Evolutionary conservation across 306 rosid species (phyloP), one percentile per base, ranked within the genome.

Genomic region (Hippophae gyantsensis): DNA sequence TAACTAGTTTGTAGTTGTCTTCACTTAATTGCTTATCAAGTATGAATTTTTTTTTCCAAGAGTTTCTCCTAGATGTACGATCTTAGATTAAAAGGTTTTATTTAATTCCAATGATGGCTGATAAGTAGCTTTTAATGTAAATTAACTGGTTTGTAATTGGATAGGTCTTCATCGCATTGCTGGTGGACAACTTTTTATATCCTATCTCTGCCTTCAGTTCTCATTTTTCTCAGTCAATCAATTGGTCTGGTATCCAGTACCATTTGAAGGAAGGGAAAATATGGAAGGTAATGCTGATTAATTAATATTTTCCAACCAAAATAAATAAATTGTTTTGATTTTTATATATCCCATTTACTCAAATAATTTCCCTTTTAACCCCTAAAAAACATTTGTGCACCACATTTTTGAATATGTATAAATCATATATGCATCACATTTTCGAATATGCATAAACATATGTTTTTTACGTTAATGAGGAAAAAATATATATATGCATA

Each of bases 221-320:
- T 47, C 97, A 93, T 76, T 82, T 86, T 68, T 68, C 95, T 60
- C 95, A 93, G 58, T 84, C 85, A 26, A 93, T 93, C 76, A 93
- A 86, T 57, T 93, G 99, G 99, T 93, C 99, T 13, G 99, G 99
- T 47, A 93, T 86, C 55, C 70, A 76, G 43, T 93, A 93, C 66
- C 70, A 93, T 76, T 76, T 93, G 69, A 86, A 81, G 79, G 83
- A 82, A 59, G 99, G 99, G 56, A 93, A 86, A 82, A 78, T 93
- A 69, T 58, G 18, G 67, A 82, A 84, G 90, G 99, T 93, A 80
- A 57, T 68, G 64, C 76, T 60, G 69, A 62, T 68, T 53, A 62
- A 62, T 68, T 53, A 62, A 18, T 59, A 56, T 46, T 63, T 66
- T 48, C 18, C 57, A 56, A 32, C 38, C 38, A 32, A 32, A 32